phyloP scores from a whole-genome alignment of 495 filamentous ascomycete genomes.

The Trichoderma asperelloides region DNA sequence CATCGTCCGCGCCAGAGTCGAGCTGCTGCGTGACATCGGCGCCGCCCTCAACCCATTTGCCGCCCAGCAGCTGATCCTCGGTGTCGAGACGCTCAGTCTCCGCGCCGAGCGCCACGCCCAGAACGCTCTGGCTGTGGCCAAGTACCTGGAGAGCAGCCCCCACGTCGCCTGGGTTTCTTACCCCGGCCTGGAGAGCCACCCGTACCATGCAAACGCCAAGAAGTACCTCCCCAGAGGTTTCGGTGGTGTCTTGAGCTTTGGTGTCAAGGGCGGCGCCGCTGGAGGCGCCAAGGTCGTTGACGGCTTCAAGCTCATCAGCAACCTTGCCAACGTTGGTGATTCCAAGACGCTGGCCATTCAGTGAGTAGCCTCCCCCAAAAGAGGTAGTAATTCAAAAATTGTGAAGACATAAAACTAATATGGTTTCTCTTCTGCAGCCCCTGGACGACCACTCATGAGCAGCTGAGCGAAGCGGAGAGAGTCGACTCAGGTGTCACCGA shows the following conservation, averaged over 20 bases:
- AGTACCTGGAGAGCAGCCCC: conserved; percentile 74
- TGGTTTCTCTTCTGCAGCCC: conserved; percentile 32
- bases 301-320: conserved; percentile 89
- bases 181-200: conserved; percentile 77
- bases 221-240: conserved; percentile 83
- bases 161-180: conserved; percentile 93
- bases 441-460: conserved; percentile 94
- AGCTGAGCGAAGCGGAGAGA: conserved; percentile 78
- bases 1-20: conserved; percentile 64
- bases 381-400: background rate
- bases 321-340: conserved; percentile 71
- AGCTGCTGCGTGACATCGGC: conserved; percentile 86
- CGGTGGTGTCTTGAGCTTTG: conserved; percentile 87
- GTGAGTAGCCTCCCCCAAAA: background rate
- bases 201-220: conserved; percentile 72
- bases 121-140: conserved; percentile 74
- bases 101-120: conserved; percentile 79
- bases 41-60: conserved; percentile 82
- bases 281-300: conserved; percentile 86
- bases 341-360: conserved; percentile 95
- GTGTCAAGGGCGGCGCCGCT: conserved; percentile 76
- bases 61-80: conserved; percentile 87
- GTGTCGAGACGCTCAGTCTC: conserved; percentile 83
- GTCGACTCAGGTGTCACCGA: conserved; percentile 75
- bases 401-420: background rate